A percentile compares a stretch with the other conserved stretches of the same genome.
Conservation (phyloP, 2,329 filamentous ascomycete species). For the Thelonectria discophora region DNA sequence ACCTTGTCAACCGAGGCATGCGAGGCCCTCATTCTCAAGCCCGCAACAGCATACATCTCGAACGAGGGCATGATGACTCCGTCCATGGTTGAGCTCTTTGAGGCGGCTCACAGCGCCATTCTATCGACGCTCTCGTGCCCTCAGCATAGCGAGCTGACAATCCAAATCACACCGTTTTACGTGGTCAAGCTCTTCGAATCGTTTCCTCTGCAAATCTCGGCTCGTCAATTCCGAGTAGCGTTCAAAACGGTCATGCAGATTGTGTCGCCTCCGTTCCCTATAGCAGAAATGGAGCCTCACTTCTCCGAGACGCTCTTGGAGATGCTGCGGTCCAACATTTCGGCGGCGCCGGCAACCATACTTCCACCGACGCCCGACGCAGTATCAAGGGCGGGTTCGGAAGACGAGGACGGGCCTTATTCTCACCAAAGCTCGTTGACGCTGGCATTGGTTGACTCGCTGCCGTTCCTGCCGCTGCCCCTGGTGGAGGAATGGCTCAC, state of each 20-base stretch:
- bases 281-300: slow-evolving; percentile 76
- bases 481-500: slow-evolving; percentile 85
- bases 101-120: slow-evolving; percentile 85
- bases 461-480: slow-evolving; percentile 75
- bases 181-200: slow-evolving; percentile 81
- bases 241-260: slow-evolving; percentile 87
- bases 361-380: slow-evolving; percentile 53
- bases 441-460: slow-evolving; percentile 79
- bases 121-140: slow-evolving; percentile 84
- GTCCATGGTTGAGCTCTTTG: slow-evolving; percentile 72
- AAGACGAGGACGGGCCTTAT: slow-evolving; percentile 48
- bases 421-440: slow-evolving; percentile 83
- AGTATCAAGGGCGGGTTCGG: slow-evolving; percentile 44
- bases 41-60: slow-evolving; percentile 77
- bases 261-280: slow-evolving; percentile 79
- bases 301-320: slow-evolving; percentile 85
- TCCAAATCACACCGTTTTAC: slow-evolving; percentile 81
- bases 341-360: slow-evolving; percentile 58
- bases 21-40: slow-evolving; percentile 77
- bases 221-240: slow-evolving; percentile 87
- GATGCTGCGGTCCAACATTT: slow-evolving; percentile 71
- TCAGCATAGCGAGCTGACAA: slow-evolving; percentile 75
- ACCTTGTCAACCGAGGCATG: slow-evolving; percentile 71
- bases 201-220: slow-evolving; percentile 80
- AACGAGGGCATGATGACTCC: slow-evolving; percentile 54